These are phyloP conservation scores for Aureobasidium sp. DNA, from an alignment of 2,329 filamentous ascomycete genomes.

Conservation along the genomic window DNA sequence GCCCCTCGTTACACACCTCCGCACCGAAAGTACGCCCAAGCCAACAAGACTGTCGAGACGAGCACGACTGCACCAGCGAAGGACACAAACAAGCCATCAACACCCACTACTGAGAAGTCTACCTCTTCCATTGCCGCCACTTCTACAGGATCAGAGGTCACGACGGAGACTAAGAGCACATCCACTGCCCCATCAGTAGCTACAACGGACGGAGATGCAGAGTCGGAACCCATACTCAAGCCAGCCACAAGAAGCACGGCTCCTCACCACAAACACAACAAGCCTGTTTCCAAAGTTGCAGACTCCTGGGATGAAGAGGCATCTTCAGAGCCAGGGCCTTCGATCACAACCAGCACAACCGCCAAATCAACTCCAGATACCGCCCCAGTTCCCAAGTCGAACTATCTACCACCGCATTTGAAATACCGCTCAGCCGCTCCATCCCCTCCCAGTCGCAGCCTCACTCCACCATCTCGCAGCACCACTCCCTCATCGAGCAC, in stretches of 20 bases:
- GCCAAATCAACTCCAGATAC: conserved; percentile 29
- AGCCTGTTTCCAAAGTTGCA: conserved; percentile 33
- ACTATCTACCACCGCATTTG: conserved; percentile 11
- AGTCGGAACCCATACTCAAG: neutral
- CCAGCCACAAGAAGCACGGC: neutral
- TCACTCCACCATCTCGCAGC: conserved; percentile 11
- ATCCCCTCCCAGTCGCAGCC: conserved; percentile 51
- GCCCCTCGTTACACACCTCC: neutral
- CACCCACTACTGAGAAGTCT: neutral
- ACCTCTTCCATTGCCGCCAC: too few relatives aligned
- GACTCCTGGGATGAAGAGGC: conserved; percentile 73
- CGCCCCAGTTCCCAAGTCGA: conserved; percentile 48
- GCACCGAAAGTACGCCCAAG: conserved; percentile 2
- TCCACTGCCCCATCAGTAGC: too few relatives aligned
- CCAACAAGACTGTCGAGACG: neutral
- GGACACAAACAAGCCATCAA: neutral
- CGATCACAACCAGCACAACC: conserved; percentile 45
- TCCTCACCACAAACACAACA: neutral
- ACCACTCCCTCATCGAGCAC: conserved; percentile 46
- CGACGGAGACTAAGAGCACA: neutral
- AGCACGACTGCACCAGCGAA: neutral
- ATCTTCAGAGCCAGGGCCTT: conserved; percentile 13
- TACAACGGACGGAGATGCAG: too few relatives aligned
- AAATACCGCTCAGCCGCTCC: conserved; percentile 34
- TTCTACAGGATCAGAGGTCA: neutral